A percentile compares a stretch with the other conserved stretches of the same genome.
Evolutionary conservation across 2,329 filamentous ascomycete genomes (phyloP).

Genomic region (Chaetomiaceae sp.): DNA sequence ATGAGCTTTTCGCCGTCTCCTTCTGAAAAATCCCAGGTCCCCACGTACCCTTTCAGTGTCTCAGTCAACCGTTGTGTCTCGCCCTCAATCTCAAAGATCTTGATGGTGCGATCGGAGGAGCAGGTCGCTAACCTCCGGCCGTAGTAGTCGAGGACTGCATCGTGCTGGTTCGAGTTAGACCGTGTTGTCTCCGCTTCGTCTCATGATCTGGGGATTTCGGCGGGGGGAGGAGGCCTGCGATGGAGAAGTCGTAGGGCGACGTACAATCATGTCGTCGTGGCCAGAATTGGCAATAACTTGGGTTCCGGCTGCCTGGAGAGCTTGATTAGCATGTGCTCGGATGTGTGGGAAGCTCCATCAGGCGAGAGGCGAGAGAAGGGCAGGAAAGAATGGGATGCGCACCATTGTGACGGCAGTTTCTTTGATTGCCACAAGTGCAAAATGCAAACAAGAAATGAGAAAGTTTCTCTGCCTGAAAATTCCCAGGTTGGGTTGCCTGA

Average conservation of each 20-base stretch:
- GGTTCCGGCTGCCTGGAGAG: slow-evolving; percentile 38
- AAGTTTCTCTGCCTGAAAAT: neutral
- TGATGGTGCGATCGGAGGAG: slow-evolving; percentile 97
- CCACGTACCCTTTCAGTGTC: slow-evolving; percentile 81
- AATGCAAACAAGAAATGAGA: slow-evolving; percentile 1
- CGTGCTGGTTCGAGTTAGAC: slow-evolving; percentile 58
- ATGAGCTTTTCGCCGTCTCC: slow-evolving; percentile 4
- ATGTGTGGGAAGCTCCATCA: neutral
- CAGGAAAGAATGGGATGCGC: neutral
- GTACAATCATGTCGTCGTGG: slow-evolving; percentile 99
- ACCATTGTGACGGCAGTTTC: slow-evolving; percentile 13
- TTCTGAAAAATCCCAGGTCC: slow-evolving; percentile 14
- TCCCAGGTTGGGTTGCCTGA: neutral
- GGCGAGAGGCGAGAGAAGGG: neutral
- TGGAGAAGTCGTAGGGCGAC: slow-evolving; percentile 37
- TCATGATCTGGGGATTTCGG: neutral
- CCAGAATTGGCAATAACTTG: slow-evolving; percentile 80
- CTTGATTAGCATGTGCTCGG: slow-evolving; percentile 8
- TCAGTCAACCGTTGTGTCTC: slow-evolving; percentile 85
- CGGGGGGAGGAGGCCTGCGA: slow-evolving; percentile 1
- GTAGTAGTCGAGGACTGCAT: slow-evolving; percentile 98
- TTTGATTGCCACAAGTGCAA: neutral
- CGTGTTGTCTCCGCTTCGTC: neutral
- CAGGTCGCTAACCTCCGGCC: slow-evolving; percentile 93
- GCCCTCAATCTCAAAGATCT: slow-evolving; percentile 97